Conservation (phyloP, 257 asterid species). For the Marsdenia floribunda region DNA sequence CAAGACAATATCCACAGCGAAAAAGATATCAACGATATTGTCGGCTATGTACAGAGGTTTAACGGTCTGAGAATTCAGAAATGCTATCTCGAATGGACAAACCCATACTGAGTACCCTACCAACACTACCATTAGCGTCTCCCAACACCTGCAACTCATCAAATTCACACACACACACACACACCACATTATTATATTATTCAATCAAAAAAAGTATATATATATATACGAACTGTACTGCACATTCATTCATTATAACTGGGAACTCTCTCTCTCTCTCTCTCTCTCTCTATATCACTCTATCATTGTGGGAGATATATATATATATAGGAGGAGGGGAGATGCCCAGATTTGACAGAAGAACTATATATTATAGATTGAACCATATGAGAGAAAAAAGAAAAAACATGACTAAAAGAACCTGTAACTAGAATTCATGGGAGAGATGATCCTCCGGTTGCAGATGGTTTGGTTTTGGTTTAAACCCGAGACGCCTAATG, state of each 20-base stretch:
- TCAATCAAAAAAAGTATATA: no score
- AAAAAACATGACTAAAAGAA: not conserved
- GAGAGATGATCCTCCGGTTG: conserved; percentile 45
- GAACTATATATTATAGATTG: no score
- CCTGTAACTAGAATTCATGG: conserved; percentile 80
- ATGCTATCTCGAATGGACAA: conserved; percentile 76
- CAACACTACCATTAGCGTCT: conserved; percentile 63
- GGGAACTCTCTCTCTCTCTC: no score
- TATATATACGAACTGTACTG: no score
- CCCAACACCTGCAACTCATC: conserved; percentile 62
- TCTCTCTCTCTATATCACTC: no score
- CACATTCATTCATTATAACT: no score
- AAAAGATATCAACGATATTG: conserved; percentile 57
- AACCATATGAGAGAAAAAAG: no score
- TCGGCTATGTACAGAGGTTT: conserved; percentile 44
- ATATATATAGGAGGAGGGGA: no score
- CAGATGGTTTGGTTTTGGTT: conserved; percentile 5
- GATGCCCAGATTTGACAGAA: no score
- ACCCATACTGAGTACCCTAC: conserved; percentile 85
- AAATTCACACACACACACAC: conserved; percentile 2
- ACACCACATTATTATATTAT: not conserved
- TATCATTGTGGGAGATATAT: no score
- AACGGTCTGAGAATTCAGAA: conserved; percentile 35
- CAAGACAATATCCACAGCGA: conserved; percentile 56
- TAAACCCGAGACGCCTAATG: conserved; percentile 53